Conservation (phyloP, 108 stramenopile species). For the Cyclotella choctawhatcheeana region DNA sequence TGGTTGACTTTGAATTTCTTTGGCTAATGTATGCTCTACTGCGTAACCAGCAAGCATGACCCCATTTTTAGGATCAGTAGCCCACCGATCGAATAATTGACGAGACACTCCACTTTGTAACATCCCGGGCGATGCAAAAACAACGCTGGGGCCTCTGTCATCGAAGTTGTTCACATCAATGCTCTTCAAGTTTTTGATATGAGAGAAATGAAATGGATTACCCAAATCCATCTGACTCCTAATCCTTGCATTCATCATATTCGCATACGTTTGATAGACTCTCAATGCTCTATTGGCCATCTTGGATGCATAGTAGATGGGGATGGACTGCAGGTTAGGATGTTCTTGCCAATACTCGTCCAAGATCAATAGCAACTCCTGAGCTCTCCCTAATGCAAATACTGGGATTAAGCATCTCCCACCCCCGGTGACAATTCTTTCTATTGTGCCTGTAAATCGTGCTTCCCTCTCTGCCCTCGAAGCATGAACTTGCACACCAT, state of each 20-base stretch:
- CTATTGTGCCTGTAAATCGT: slow-evolving; percentile 91
- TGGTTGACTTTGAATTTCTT: slow-evolving; percentile 93
- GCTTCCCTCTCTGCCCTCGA: slow-evolving; percentile 92
- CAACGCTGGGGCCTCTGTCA: slow-evolving; percentile 93
- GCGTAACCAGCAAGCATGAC: slow-evolving; percentile 98
- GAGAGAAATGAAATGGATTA: slow-evolving; percentile 93
- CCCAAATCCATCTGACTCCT: slow-evolving; percentile 92
- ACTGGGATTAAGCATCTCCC: slow-evolving; percentile 97
- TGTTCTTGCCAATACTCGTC: slow-evolving; percentile 98
- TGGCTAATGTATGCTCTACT: slow-evolving; percentile 98
- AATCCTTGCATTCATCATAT: slow-evolving; percentile 98
- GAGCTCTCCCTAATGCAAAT: slow-evolving; percentile 96
- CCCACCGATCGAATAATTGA: slow-evolving; percentile 98
- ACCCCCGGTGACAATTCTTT: slow-evolving; percentile 86
- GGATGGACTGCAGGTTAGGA: slow-evolving; percentile 93
- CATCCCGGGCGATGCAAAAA: slow-evolving; percentile 99
- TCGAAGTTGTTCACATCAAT: slow-evolving; percentile 92
- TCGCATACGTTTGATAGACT: slow-evolving; percentile 98
- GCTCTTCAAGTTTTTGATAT: slow-evolving; percentile 87
- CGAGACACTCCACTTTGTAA: slow-evolving; percentile 95
- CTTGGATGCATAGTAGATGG: slow-evolving; percentile 96
- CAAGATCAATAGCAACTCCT: slow-evolving; percentile 96
- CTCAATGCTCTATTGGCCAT: slow-evolving; percentile 92
- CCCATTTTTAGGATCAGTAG: slow-evolving; percentile 93
- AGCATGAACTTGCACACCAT: slow-evolving; percentile 96